Evolutionary conservation across 208 protist species (phyloP).

Genomic region (Trypanosoma mega): DNA sequence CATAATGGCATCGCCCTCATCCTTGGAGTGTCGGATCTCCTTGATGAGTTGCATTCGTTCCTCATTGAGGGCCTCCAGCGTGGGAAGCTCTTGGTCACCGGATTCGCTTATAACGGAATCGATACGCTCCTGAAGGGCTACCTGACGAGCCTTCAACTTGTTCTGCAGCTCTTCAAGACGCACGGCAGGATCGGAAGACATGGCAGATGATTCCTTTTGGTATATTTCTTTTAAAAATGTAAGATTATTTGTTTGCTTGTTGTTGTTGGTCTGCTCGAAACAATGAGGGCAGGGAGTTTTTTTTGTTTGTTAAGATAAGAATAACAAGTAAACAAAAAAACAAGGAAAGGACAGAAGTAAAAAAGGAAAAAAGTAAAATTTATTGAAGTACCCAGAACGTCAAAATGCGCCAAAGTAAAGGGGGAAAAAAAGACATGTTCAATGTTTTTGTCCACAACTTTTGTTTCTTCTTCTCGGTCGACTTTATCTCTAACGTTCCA

Average conservation of each 20-base stretch:
- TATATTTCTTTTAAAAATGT: not conserved
- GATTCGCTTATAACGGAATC: conserved; percentile 28
- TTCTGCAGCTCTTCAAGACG: conserved; percentile 23
- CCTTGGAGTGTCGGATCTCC: conserved; percentile 72
- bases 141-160: conserved; percentile 24
- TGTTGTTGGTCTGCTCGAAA: conserved; percentile 6
- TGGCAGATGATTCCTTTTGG: not conserved
- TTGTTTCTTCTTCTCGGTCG: too few species aligned
- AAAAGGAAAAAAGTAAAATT: conserved; percentile 3
- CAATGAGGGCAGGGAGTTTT: too few species aligned
- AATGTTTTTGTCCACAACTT: too few species aligned
- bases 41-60: conserved; percentile 54
- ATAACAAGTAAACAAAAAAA: too few species aligned
- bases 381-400: too few species aligned
- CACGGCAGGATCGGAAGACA: not conserved
- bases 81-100: conserved; percentile 31
- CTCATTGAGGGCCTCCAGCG: conserved; percentile 47
- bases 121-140: conserved; percentile 31
- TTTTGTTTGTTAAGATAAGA: too few species aligned
- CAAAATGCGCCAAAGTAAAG: too few species aligned
- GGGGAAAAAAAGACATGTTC: too few species aligned
- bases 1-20: conserved; percentile 67
- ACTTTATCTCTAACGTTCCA: too few species aligned
- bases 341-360: conserved; percentile 6
- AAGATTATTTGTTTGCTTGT: not conserved